These are phyloP conservation scores for Scheffersomyces amazonensis DNA, from an alignment of 805 yeast genomes.

Conservation along the genomic window DNA sequence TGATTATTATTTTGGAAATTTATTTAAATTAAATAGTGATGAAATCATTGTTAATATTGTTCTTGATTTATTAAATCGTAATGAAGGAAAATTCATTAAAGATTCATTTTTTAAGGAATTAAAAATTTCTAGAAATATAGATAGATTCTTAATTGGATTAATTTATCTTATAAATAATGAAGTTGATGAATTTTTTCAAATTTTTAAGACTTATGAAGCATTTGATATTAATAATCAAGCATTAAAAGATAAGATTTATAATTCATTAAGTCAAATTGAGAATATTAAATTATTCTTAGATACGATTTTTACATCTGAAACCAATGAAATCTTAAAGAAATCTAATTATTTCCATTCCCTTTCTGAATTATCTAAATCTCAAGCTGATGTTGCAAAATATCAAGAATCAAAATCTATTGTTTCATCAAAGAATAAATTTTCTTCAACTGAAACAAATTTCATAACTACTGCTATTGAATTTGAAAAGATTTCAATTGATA, in stretches of 20 bases:
- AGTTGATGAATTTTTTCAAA: slow-evolving; percentile 16
- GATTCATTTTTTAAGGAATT: slow-evolving; percentile 38
- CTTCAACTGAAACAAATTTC: slow-evolving; percentile 11
- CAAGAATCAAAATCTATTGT: neutral
- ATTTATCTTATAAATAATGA: slow-evolving; percentile 28
- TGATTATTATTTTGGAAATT: slow-evolving; percentile 19
- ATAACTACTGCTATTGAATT: slow-evolving; percentile 20
- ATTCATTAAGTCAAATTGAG: slow-evolving; percentile 11
- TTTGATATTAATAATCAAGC: slow-evolving; percentile 12
- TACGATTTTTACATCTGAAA: slow-evolving; percentile 13
- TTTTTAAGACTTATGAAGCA: slow-evolving; percentile 19
- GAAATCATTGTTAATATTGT: slow-evolving; percentile 36
- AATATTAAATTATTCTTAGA: slow-evolving; percentile 19
- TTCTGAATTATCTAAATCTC: slow-evolving; percentile 20
- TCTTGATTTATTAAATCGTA: slow-evolving; percentile 24
- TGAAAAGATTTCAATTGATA: slow-evolving; percentile 23
- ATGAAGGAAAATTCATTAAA: slow-evolving; percentile 41
- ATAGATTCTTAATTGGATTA: slow-evolving; percentile 32
- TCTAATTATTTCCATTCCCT: slow-evolving; percentile 30
- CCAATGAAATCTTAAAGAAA: slow-evolving; percentile 10
- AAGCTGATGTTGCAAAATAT: slow-evolving; percentile 5
- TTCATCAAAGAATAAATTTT: neutral
- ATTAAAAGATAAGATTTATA: slow-evolving; percentile 9
- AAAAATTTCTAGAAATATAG: slow-evolving; percentile 27
- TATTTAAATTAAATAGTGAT: slow-evolving; percentile 14